Evolutionary conservation across 179 eudicot species (phyloP).

Genomic region (Beta macrorhiza): DNA sequence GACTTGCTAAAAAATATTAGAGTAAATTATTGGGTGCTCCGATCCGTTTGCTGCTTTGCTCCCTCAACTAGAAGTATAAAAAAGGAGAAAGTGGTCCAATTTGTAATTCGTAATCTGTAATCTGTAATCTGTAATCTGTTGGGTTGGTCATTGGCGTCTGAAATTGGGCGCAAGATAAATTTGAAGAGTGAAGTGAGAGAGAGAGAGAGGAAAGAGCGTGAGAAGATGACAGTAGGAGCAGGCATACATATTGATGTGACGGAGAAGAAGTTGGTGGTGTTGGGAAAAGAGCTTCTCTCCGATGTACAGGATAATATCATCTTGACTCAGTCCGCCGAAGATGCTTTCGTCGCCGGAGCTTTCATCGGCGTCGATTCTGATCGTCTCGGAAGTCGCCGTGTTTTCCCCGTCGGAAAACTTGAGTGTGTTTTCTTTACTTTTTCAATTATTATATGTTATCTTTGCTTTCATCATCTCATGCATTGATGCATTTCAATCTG

Average conservation of each 20-base stretch:
- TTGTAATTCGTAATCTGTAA: too few relatives aligned
- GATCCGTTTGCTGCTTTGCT: too few relatives aligned
- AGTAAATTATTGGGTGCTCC: too few relatives aligned
- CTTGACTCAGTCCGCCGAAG: conserved; percentile 47
- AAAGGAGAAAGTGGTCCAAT: too few relatives aligned
- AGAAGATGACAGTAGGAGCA: conserved; percentile 70
- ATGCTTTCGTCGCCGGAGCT: conserved; percentile 41
- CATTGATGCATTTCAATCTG: not conserved
- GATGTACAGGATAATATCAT: conserved; percentile 50
- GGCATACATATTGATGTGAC: conserved; percentile 40
- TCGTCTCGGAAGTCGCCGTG: conserved; percentile 54
- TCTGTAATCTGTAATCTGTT: too few relatives aligned
- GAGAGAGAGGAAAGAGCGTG: too few relatives aligned
- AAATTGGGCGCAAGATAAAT: too few relatives aligned
- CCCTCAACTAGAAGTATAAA: too few relatives aligned
- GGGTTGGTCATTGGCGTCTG: too few relatives aligned
- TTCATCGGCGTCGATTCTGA: conserved; percentile 71
- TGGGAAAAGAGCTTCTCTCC: conserved; percentile 48
- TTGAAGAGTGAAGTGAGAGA: too few relatives aligned
- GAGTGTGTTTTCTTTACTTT: conserved; percentile 35
- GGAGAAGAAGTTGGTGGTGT: conserved; percentile 40
- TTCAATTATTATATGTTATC: not conserved
- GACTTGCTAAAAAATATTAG: too few relatives aligned
- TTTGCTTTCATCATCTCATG: not conserved
- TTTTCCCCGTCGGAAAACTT: conserved; percentile 80